phyloP scores from a whole-genome alignment of 768 basidiomycete genomes.

The Trametopsis cervina region DNA sequence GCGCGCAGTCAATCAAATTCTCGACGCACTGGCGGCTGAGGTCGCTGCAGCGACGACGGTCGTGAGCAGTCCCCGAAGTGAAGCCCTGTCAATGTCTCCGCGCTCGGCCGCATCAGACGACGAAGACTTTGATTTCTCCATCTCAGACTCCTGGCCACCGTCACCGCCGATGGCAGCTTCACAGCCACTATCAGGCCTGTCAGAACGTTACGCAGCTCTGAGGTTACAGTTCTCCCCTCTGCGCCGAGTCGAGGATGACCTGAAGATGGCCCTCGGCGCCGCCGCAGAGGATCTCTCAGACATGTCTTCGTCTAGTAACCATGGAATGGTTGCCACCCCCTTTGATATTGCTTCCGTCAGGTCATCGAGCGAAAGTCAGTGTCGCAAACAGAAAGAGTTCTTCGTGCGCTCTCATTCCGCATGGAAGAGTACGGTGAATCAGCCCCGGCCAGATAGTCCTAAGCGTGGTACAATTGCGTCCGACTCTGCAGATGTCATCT shows the following conservation, averaged over 20 bases:
- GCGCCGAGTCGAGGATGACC: slow-evolving; percentile 50
- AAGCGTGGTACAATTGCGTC: slow-evolving; percentile 18
- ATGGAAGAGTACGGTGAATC: slow-evolving; percentile 14
- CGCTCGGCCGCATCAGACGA: background rate
- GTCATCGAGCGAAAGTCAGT: background rate
- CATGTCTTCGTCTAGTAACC: slow-evolving; percentile 3
- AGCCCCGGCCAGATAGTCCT: background rate
- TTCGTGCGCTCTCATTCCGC: slow-evolving; percentile 18
- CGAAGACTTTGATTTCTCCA: slow-evolving; percentile 2
- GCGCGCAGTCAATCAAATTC: slow-evolving; percentile 58
- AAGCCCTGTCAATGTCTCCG: background rate
- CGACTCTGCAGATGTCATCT: slow-evolving; percentile 45
- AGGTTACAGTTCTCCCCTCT: slow-evolving; percentile 58
- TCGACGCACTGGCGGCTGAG: slow-evolving; percentile 51
- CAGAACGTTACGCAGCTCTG: slow-evolving; percentile 49
- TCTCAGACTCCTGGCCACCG: slow-evolving; percentile 1
- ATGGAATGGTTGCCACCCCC: slow-evolving; percentile 12
- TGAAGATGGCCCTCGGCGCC: slow-evolving; percentile 52
- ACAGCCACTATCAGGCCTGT: slow-evolving; percentile 32
- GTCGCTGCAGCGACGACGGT: slow-evolving; percentile 16
- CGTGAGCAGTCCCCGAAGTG: background rate
- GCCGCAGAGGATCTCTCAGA: slow-evolving; percentile 18
- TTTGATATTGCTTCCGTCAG: slow-evolving; percentile 7
- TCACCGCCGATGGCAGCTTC: background rate
- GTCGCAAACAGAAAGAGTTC: slow-evolving; percentile 19